These are phyloP conservation scores for Pseudocercospora musae DNA, from an alignment of 2,329 filamentous ascomycete species.

Conservation along the genomic window DNA sequence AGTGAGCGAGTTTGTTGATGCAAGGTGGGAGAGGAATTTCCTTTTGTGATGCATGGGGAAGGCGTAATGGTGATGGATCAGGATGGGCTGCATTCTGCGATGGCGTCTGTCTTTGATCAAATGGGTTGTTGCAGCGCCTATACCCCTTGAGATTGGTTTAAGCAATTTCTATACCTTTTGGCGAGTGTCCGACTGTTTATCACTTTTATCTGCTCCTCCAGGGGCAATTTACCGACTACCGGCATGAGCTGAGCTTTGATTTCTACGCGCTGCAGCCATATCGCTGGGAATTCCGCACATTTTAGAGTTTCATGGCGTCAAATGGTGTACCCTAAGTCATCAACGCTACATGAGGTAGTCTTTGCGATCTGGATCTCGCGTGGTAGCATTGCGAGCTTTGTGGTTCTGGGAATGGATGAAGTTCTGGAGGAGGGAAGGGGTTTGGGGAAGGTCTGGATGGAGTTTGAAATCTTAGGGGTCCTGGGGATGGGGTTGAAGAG, in stretches of 20 bases:
- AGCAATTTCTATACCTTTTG: neutral
- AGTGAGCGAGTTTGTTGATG: no score
- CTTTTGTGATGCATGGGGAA: conserved; percentile 3
- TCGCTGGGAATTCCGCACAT: neutral
- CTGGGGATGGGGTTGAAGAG: neutral
- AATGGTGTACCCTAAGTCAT: neutral
- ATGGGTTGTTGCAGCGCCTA: neutral
- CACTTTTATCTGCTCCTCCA: neutral
- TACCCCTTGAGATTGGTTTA: neutral
- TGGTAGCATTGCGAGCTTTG: neutral
- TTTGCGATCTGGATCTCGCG: neutral
- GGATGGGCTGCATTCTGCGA: neutral
- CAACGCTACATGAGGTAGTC: neutral
- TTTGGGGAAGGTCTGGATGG: neutral
- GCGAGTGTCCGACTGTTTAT: neutral
- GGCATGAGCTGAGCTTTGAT: no score
- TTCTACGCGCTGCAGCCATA: neutral
- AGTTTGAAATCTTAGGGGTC: neutral
- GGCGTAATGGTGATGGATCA: neutral
- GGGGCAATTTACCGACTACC: no score
- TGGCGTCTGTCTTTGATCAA: neutral
- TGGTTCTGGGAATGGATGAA: neutral
- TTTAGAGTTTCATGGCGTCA: neutral
- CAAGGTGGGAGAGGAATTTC: neutral
- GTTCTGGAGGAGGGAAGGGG: neutral